Evolutionary conservation across 305 asterid genomes (phyloP), one percentile per base, ranked within the genome.

Genomic region (Solanum aculeatissimum): DNA sequence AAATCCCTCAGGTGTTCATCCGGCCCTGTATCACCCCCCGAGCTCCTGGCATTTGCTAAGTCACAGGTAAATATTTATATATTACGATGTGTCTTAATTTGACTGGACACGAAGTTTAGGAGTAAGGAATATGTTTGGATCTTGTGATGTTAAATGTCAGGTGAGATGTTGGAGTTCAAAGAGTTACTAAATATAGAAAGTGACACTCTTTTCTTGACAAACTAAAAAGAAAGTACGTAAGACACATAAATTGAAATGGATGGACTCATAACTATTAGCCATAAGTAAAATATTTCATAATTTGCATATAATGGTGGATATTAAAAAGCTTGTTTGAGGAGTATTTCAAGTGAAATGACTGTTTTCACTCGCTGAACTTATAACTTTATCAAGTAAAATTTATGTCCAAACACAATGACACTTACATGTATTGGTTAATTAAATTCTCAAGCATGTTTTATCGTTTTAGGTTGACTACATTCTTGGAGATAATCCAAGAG

Each of bases 401-500:
- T 29, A 58, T 58, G 15, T 21, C 25, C 32, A 21, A 11, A 60
- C 27, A 60, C 16, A 60, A 11, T 3, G 4, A 58, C 2, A 4
- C 6, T 1, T 19, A 18, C 27, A 12, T 25, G 4, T 3, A 9
- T 18, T 4, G 5, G 6, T 18, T 68, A 10, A n/a, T 53, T 14
- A 82, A 27, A 15, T 43, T 49, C 42, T 29, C 9, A 77, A 35
- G 6, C 9, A 45, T 53, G n/a, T 19, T 10, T 32, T 18, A 18
- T 78, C 83, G 15, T 81, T 81, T 19, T 55, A 93, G 97, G 97
- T 92, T 84, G 97, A 94, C 80, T 94, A 94, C 90, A 90, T 94
- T 54, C 93, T 94, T 9, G 97, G 97, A 68, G 96, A 94, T 89
- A 94, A 94, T 83, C 97, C 97, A 65, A 91, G 97, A 83, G 97